phyloP scores from a whole-genome alignment of 306 rosid genomes.

The Inga laurina region DNA sequence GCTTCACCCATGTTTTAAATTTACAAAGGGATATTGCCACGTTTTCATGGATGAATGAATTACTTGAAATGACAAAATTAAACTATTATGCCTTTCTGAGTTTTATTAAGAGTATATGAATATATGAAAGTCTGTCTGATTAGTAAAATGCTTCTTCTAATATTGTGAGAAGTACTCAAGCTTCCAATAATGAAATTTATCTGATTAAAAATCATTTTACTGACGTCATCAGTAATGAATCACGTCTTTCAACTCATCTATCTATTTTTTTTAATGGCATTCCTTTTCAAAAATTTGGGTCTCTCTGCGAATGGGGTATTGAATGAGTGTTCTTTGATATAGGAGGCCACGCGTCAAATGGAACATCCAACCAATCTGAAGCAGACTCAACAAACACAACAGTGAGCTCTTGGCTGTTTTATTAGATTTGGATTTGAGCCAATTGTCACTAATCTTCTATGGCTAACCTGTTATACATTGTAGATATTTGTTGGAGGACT shows the following conservation, averaged over 20 bases:
- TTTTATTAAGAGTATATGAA: not conserved
- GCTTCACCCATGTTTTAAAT: not conserved
- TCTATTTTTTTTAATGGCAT: conserved; percentile 6
- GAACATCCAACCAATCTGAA: conserved; percentile 72
- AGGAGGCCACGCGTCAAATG: conserved; percentile 83
- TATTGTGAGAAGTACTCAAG: not conserved
- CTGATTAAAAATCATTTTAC: conserved; percentile 11
- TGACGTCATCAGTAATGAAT: not conserved
- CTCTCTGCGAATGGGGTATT: conserved; percentile 3
- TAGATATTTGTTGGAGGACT: conserved; percentile 99
- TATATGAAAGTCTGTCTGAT: conserved; percentile 10
- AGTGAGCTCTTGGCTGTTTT: conserved; percentile 51
- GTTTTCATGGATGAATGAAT: conserved; percentile 14
- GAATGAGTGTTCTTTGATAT: conserved; percentile 27
- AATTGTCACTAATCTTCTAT: conserved; percentile 5
- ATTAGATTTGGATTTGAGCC: conserved; percentile 8
- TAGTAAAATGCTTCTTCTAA: not conserved
- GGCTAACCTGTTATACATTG: conserved; percentile 34
- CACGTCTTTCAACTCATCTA: not conserved
- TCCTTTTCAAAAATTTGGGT: conserved; percentile 14
- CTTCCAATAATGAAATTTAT: not conserved
- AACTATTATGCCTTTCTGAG: not conserved
- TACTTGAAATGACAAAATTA: conserved; percentile 23
- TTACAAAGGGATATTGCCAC: not conserved
- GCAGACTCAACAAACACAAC: conserved; percentile 91